A percentile compares a stretch with the other conserved stretches of the same genome.
Conservation (phyloP, 2,329 filamentous ascomycete species). For the Stagonosporopsis cucurbitacearum region DNA sequence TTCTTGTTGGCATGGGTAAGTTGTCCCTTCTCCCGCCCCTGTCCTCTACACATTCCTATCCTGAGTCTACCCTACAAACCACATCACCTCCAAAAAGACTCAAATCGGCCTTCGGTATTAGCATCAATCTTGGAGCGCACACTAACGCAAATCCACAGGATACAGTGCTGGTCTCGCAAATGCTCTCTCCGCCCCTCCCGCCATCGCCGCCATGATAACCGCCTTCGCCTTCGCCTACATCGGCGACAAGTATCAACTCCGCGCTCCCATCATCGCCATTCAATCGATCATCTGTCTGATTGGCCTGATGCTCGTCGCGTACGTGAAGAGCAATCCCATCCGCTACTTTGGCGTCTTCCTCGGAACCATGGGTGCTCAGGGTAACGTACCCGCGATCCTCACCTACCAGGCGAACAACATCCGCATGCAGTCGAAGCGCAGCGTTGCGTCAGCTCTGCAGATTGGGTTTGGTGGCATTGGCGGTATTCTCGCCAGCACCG, state of each 20-base stretch:
- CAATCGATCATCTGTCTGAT: constrained; percentile 29
- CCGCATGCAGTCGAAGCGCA: constrained; percentile 29
- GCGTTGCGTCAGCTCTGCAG: constrained; percentile 29
- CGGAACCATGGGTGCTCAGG: constrained; percentile 28
- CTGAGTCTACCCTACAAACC: background rate
- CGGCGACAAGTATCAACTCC: constrained; percentile 34
- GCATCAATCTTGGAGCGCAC: too few species aligned
- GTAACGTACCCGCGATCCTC: constrained; percentile 31
- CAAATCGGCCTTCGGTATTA: too few species aligned
- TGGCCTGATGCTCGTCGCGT: constrained; percentile 37
- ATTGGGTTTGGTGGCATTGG: constrained; percentile 38
- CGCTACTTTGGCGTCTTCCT: constrained; percentile 39
- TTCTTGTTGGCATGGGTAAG: constrained; percentile 26
- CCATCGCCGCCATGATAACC: constrained; percentile 28
- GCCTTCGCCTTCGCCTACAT: constrained; percentile 36
- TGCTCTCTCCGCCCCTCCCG: constrained; percentile 35
- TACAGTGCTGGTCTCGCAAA: constrained; percentile 26
- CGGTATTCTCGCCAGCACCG: constrained; percentile 31
- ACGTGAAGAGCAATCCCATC: constrained; percentile 26
- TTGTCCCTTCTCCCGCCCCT: background rate
- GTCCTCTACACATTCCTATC: background rate
- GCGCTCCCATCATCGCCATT: constrained; percentile 32
- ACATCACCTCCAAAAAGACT: too few species aligned
- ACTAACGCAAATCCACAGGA: background rate
- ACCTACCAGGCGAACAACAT: constrained; percentile 40